Conservation (phyloP, 495 filamentous ascomycete genomes). For the Aspergillus olivimuriae region DNA sequence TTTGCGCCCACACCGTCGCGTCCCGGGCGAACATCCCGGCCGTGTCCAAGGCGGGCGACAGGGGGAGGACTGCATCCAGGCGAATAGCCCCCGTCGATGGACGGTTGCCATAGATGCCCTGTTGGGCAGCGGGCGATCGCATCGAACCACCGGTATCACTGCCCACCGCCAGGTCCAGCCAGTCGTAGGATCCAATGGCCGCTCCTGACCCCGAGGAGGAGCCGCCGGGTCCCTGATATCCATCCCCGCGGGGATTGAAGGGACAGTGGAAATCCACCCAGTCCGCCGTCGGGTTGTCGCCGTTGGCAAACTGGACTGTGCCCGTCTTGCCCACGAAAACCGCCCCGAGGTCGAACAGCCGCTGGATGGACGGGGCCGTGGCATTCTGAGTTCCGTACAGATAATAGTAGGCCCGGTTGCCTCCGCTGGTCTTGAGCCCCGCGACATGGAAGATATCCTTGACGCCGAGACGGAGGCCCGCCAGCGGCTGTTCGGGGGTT, state of each 20-base stretch:
- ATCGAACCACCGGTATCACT: conserved; percentile 41
- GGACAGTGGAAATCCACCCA: conserved; percentile 39
- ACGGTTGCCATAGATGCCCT: conserved; percentile 31
- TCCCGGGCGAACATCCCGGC: conserved; percentile 44
- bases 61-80: conserved; percentile 33
- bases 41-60: conserved; percentile 39
- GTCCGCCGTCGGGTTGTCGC: conserved; percentile 29
- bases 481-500: conserved; percentile 26
- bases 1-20: conserved; percentile 38
- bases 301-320: conserved; percentile 40
- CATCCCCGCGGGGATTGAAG: conserved; percentile 40
- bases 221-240: conserved; percentile 34
- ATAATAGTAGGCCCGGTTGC: conserved; percentile 34
- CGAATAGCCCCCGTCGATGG: conserved; percentile 19
- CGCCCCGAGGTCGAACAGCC: conserved; percentile 38
- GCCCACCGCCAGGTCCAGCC: conserved; percentile 42
- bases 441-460: conserved; percentile 42
- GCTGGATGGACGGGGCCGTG: conserved; percentile 29
- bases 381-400: conserved; percentile 25
- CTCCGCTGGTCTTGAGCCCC: conserved; percentile 35
- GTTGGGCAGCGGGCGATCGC: conserved; percentile 26
- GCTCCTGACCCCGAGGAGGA: conserved; percentile 35
- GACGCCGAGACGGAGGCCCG: conserved; percentile 34
- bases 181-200: conserved; percentile 32
- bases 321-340: conserved; percentile 44